These are phyloP conservation scores for Zasmidium cellare DNA, from an alignment of 2,329 filamentous ascomycete genomes.

Conservation along the genomic window DNA sequence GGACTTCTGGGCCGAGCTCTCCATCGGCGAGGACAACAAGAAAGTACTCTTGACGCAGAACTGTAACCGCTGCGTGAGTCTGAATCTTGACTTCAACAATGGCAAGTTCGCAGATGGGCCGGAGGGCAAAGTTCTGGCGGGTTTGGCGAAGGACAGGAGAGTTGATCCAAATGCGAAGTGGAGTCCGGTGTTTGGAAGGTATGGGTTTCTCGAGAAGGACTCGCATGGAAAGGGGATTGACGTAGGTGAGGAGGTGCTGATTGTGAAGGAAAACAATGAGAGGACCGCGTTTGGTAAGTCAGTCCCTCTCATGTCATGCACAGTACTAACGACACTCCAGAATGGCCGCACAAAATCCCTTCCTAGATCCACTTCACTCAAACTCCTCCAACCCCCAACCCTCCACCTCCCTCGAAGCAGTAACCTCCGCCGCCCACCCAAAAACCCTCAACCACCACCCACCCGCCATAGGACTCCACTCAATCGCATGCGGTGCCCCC, in stretches of 20 bases:
- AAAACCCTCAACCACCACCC: constrained; percentile 10
- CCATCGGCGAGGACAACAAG: constrained; percentile 20
- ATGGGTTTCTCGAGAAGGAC: constrained; percentile 41
- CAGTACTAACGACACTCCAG: background rate
- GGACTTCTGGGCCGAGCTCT: constrained; percentile 47
- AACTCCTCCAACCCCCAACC: constrained; percentile 1
- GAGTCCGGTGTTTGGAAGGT: constrained; percentile 50
- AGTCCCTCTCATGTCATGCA: background rate
- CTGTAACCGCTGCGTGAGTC: constrained; percentile 46
- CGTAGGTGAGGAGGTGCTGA: constrained; percentile 46
- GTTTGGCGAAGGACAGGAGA: constrained; percentile 45
- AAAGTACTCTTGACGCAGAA: constrained; percentile 45
- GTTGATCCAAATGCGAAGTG: constrained; percentile 48
- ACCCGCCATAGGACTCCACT: background rate
- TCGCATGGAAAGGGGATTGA: constrained; percentile 33
- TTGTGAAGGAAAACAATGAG: constrained; percentile 41
- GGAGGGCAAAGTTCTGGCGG: constrained; percentile 44
- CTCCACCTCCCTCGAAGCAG: background rate
- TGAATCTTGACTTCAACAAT: constrained; percentile 51
- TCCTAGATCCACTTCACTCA: background rate
- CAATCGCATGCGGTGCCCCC: constrained; percentile 10
- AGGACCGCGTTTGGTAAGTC: constrained; percentile 46
- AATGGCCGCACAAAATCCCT: background rate
- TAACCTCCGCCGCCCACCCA: constrained; percentile 11
- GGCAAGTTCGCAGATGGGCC: constrained; percentile 41